Evolutionary conservation across 2,329 filamentous ascomycete genomes (phyloP), one percentile per base, ranked within the genome.

Genomic region (Diaporthe vexans): DNA sequence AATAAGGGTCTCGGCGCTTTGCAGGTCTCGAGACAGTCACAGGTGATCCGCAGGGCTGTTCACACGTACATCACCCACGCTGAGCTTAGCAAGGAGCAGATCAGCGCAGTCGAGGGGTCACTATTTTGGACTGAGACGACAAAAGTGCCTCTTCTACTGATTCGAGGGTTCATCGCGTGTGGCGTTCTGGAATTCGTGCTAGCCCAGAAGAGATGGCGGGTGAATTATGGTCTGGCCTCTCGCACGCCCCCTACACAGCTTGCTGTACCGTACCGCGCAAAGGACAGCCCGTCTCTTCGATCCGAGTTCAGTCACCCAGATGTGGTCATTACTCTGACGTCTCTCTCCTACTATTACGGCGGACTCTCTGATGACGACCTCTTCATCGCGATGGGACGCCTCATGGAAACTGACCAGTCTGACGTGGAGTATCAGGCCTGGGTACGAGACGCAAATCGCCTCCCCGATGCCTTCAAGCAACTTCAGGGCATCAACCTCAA

Each of bases 261-360:
- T 0, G 88, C 88, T 0, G 89, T 93, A 0, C 91, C 91, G 0
- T 93, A 87, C 76, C 84, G 84, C 11, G 90, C 90, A 0, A 93
- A 93, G 72, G 91, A 91, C 67, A 86, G 77, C 4, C 91, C 90
- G 0, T 84, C 88, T 0, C 80, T 84, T 0, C 84, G 88, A 4
- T 87, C 91, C 0, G 91, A 93, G 75, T 93, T 91, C 78, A 90
- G 90, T 17, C 90, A 93, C 51, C 89, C 90, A 0, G 91, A 93
- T 56, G 86, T 89, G 0, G 85, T 88, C 0, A 88, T 92, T 19
- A 72, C 86, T 0, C 80, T 93, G 0, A 92, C 91, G 0, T 89
- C 82, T 1, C 80, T 92, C 0, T 86, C 83, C 1, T 91, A 88
- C 78, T 93, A 90, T 75, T 89, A 90, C 67, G 82, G 83, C 0